phyloP scores from a whole-genome alignment of 2,329 filamentous ascomycete species.

The Scedosporium minutisporum region DNA sequence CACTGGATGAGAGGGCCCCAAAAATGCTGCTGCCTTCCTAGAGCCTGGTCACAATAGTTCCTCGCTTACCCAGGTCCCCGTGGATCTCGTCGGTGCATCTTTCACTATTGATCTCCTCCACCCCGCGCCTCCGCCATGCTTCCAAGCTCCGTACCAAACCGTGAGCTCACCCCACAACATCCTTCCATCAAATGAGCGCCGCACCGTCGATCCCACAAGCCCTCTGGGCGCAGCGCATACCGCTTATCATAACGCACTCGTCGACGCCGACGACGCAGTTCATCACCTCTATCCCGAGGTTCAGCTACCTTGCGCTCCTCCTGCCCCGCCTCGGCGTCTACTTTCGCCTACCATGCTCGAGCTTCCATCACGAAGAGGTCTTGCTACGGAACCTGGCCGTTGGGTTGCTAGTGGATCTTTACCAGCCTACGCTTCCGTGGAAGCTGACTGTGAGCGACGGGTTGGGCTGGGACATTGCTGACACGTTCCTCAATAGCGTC shows the following conservation, averaged over 20 bases:
- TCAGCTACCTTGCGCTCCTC: constrained; percentile 49
- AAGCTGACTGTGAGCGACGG: constrained; percentile 44
- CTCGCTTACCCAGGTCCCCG: no score
- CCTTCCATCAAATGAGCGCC: constrained; percentile 5
- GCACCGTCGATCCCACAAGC: constrained; percentile 27
- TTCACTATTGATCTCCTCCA: not conserved
- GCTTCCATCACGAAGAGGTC: constrained; percentile 48
- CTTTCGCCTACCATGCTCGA: constrained; percentile 45
- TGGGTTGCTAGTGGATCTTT: constrained; percentile 46
- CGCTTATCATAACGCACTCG: constrained; percentile 44
- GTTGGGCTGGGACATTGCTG: constrained; percentile 47
- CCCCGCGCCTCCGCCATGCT: not conserved
- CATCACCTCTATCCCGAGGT: constrained; percentile 44
- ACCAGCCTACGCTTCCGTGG: constrained; percentile 46
- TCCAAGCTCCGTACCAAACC: not conserved
- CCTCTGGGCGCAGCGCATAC: constrained; percentile 46
- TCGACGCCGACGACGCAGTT: constrained; percentile 37
- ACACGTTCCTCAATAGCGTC: constrained; percentile 55
- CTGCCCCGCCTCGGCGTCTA: constrained; percentile 44
- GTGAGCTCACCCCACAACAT: not conserved
- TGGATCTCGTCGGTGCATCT: not conserved
- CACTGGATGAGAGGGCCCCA: no score
- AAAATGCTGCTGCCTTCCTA: no score
- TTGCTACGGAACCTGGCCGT: constrained; percentile 44
- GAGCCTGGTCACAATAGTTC: no score